phyloP scores from a whole-genome alignment of 2,329 filamentous ascomycete species.

The Aspergillus ochraceus region DNA sequence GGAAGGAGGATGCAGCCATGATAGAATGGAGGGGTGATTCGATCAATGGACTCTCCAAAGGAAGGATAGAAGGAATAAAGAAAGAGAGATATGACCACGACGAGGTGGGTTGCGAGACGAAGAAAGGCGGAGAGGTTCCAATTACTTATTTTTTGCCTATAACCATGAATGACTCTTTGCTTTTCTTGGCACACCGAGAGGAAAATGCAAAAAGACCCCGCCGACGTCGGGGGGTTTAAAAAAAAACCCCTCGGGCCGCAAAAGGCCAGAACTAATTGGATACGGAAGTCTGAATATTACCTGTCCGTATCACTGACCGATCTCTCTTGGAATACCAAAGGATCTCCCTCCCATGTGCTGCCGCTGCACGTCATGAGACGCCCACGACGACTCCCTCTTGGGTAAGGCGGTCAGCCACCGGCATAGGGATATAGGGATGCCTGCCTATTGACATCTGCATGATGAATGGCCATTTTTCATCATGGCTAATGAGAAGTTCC shows the following conservation, averaged over 20 bases:
- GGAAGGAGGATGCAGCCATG: constrained; percentile 51
- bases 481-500: no score
- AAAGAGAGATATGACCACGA: background rate
- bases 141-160: no score
- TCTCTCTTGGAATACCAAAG: no score
- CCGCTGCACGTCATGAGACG: background rate
- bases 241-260: background rate
- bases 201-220: background rate
- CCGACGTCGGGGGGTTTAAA: background rate
- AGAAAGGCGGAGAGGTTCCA: background rate
- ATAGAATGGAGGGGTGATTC: background rate
- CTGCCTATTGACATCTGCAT: no score
- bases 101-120: background rate
- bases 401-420: no score
- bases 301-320: no score
- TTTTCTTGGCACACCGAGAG: constrained; percentile 13
- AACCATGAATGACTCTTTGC: constrained; percentile 7
- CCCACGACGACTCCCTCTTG: background rate
- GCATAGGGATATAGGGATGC: no score
- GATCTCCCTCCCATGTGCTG: background rate
- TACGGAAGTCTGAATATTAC: no score
- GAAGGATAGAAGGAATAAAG: background rate
- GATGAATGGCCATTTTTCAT: no score
- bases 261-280: no score
- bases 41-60: background rate